Percentiles rank a stretch among this genome's conserved stretches.
Evolutionary conservation across 805 yeast species (phyloP).

Genomic region (Peterozyma toletana): DNA sequence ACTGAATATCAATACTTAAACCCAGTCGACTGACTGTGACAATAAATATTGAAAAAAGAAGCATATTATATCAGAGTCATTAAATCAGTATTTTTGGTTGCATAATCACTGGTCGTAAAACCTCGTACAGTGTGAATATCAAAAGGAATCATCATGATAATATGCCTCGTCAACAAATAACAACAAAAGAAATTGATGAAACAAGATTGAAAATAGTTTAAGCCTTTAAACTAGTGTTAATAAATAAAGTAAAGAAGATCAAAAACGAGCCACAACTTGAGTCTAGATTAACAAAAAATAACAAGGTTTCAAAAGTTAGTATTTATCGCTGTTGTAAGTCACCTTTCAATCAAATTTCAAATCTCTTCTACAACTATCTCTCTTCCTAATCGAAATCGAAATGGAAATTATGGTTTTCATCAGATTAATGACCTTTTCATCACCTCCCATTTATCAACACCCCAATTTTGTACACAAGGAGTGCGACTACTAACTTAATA

Average conservation of each 20-base stretch:
- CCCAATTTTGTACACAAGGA: conserved; percentile 45
- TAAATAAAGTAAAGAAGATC: neutral
- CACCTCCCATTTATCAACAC: conserved; percentile 39
- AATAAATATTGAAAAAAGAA: no score
- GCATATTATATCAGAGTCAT: conserved; percentile 34
- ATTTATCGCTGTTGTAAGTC: no score
- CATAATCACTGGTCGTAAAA: conserved; percentile 24
- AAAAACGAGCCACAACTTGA: neutral
- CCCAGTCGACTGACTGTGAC: no score
- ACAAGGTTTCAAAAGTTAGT: no score
- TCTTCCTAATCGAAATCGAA: no score
- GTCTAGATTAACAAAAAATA: no score
- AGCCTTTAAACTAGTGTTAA: conserved; percentile 3
- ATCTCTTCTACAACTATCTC: no score
- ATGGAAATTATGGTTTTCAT: conserved; percentile 9
- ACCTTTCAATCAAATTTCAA: no score
- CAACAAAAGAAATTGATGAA: conserved; percentile 1
- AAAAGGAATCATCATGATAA: conserved; percentile 24
- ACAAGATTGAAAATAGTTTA: neutral
- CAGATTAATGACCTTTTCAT: conserved; percentile 34
- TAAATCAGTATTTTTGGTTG: conserved; percentile 43
- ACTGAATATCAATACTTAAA: no score
- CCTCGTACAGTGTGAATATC: conserved; percentile 55
- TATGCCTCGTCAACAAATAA: neutral
- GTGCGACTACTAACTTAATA: conserved; percentile 35